Conservation (phyloP, 805 yeast genomes). For the Cyberlindnera japonica region DNA sequence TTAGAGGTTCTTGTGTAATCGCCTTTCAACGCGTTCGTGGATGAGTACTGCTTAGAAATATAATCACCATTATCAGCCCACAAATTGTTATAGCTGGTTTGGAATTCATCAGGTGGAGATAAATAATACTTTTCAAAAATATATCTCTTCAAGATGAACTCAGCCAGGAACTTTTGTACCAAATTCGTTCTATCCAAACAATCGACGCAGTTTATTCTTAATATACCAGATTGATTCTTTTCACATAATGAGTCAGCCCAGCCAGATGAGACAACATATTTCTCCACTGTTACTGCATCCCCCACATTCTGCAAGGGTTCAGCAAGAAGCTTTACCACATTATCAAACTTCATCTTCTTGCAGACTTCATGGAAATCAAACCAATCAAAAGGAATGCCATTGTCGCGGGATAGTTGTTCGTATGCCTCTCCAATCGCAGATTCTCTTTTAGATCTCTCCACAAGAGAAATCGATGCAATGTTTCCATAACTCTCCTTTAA, state of each 20-base stretch:
- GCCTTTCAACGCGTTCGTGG: slow-evolving; percentile 52
- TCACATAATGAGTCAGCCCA: slow-evolving; percentile 30
- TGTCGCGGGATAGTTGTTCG: slow-evolving; percentile 31
- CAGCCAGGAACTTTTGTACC: slow-evolving; percentile 40
- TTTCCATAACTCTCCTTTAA: slow-evolving; percentile 25
- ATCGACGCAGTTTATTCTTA: slow-evolving; percentile 59
- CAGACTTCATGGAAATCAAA: slow-evolving; percentile 62
- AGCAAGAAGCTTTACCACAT: slow-evolving; percentile 32
- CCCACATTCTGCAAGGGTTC: slow-evolving; percentile 15
- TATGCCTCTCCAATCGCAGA: slow-evolving; percentile 38
- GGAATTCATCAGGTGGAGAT: slow-evolving; percentile 16
- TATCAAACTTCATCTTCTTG: slow-evolving; percentile 38
- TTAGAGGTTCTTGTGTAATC: slow-evolving; percentile 43
- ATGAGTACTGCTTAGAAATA: slow-evolving; percentile 58
- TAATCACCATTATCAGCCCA: slow-evolving; percentile 76
- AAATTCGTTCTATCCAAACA: slow-evolving; percentile 63
- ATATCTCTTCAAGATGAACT: slow-evolving; percentile 21
- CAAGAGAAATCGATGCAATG: slow-evolving; percentile 35
- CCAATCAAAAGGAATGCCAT: slow-evolving; percentile 44
- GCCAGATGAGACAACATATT: slow-evolving; percentile 24
- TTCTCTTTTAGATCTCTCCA: slow-evolving; percentile 36
- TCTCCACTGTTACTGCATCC: slow-evolving; percentile 15
- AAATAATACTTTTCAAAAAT: slow-evolving; percentile 26
- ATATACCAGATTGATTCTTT: slow-evolving; percentile 47
- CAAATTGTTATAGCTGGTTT: slow-evolving; percentile 29